Percentiles rank a stretch among this genome's conserved stretches.
Conservation (phyloP, 1,284 basidiomycete genomes). For the Salmacisia buchloeana region DNA sequence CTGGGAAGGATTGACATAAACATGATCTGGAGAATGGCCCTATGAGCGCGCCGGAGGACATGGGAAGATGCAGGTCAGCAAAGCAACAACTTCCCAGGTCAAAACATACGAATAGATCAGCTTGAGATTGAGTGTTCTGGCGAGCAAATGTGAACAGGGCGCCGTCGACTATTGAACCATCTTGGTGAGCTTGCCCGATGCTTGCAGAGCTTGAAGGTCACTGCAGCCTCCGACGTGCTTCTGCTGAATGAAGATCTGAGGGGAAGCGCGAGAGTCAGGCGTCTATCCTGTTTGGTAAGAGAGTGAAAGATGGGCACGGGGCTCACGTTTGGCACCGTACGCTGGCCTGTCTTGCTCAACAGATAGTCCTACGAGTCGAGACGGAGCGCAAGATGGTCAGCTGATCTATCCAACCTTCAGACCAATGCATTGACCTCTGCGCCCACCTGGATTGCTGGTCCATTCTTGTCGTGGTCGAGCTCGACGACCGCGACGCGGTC, state of each 20-base stretch:
- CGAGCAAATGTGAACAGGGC: no score
- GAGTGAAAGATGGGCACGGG: not conserved
- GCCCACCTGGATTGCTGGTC: not conserved
- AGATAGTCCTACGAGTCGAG: not conserved
- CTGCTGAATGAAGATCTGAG: conserved; percentile 3
- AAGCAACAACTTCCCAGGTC: no score
- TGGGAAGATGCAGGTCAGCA: no score
- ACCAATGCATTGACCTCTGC: not conserved
- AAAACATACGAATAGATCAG: no score
- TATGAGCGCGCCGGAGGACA: no score
- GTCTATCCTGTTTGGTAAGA: no score
- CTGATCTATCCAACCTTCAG: not conserved
- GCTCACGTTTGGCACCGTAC: conserved; percentile 2
- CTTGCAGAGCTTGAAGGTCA: not conserved
- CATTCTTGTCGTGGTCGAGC: conserved; percentile 4
- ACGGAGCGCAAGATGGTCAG: no score
- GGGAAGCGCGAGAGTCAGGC: no score
- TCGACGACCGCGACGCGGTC: not conserved
- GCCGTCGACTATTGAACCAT: not conserved
- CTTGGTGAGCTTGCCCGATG: not conserved
- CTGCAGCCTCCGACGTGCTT: not conserved
- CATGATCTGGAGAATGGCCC: no score
- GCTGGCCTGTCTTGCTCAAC: not conserved
- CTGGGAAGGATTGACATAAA: no score
- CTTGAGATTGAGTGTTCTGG: no score